phyloP scores from a whole-genome alignment of 2,329 filamentous ascomycete species.

The Orbilia oligospora region DNA sequence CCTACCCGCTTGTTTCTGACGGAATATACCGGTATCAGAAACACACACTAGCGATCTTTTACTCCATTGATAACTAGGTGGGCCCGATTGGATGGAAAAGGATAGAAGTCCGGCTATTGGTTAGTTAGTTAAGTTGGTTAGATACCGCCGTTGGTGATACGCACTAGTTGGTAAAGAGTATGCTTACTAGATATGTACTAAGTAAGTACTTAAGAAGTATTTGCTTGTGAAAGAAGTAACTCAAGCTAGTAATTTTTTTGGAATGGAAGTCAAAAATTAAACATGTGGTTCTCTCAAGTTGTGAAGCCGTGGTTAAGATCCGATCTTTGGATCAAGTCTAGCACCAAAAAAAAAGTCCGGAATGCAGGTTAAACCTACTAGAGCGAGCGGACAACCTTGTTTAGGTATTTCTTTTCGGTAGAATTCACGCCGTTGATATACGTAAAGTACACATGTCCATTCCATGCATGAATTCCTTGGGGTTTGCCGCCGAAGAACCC shows the following conservation, averaged over 20 bases:
- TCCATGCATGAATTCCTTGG: not conserved
- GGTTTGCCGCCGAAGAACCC: slow-evolving; percentile 21
- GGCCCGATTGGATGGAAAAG: not conserved
- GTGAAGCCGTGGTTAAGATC: slow-evolving; percentile 9
- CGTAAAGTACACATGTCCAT: not conserved
- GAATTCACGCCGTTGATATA: slow-evolving; percentile 15
- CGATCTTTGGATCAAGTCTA: not conserved
- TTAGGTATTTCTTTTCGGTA: not conserved
- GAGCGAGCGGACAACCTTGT: no score
- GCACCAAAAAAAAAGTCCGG: not conserved
- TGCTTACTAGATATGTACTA: no score
- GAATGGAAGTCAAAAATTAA: not conserved
- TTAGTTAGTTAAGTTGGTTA: not conserved
- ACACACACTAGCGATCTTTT: not conserved
- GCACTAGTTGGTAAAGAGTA: no score
- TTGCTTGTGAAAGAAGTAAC: no score
- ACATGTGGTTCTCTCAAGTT: slow-evolving; percentile 3
- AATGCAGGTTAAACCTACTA: not conserved
- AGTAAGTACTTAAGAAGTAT: no score
- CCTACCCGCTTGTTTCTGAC: not conserved
- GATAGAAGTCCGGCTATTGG: not conserved
- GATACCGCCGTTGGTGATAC: not conserved
- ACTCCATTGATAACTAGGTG: not conserved
- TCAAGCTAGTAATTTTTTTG: not conserved
- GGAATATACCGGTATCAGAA: slow-evolving; percentile 10